Base-by-base conservation (phyloP, 257 asterid genomes). In the Datura wrightii region DNA sequence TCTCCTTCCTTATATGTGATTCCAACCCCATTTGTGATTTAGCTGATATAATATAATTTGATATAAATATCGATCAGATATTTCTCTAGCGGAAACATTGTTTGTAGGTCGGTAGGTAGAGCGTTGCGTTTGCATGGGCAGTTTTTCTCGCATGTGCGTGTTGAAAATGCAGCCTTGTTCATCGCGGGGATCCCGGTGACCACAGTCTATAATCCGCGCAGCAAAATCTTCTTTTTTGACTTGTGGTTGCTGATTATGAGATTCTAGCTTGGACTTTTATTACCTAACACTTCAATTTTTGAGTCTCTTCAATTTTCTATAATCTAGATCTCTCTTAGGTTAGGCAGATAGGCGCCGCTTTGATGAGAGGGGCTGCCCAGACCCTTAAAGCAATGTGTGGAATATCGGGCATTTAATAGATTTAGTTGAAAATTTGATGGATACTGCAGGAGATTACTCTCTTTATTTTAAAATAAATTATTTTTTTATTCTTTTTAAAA, bases 101-200 rank as follows among this genome's bases (percentile, higher is more conserved):
- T 34, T 34, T 10, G n/a, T 19, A 48, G 24, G 0, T 4, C 0
- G 10, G 46, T 24, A 76, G 81, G 31, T 76, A 31, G 10, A 5
- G 60, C 0, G 3, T 24, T 19, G 44, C 39, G 14, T 19, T 48
- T 48, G 44, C 62, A 76, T 50, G 81, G 24, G 8, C 44, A 24
- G 5, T 76, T 50, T 50, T 50, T 24, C 62, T 50, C 4, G 14
- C 44, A 24, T 50, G 13, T 50, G 81, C 10, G n/a, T 72, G 80
- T 19, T 19, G n/a, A 72, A 72, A 72, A 72, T 46, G 5, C 13
- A 71, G 79, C 5, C 37, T 42, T 44, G 18, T 44, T 19, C 5
- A 19, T 46, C 41, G 59, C 82, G 44, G 14, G 24, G 82, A 76
- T 76, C 13, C 81, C 62, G 81, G 81, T 24, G 24, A 76, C 46